Evolutionary conservation across 2,329 filamentous ascomycete species (phyloP), one percentile per base, ranked within the genome.

Genomic region (Trichothecium roseum): DNA sequence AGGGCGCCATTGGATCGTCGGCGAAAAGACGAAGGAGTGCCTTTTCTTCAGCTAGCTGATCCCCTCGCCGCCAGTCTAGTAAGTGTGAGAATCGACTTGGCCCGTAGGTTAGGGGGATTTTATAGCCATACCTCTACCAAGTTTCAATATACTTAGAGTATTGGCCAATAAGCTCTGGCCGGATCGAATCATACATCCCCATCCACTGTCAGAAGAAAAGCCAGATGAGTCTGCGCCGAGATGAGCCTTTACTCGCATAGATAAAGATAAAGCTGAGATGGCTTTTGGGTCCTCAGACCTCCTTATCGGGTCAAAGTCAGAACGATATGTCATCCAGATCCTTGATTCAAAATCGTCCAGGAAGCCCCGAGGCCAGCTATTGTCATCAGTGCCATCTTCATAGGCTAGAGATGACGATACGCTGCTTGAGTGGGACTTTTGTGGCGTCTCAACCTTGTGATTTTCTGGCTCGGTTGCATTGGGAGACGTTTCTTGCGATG

Each of bases 121-220:
- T 27, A n/a, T 17, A 17, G 35, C 34, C 60, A 43, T 68, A 87
- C 84, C 82, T 71, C 91, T 77, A 15, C 91, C 89, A 16, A 95
- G 63, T 28, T 72, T 68, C 32, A 88, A 63, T 37, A 83, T 70
- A 14, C 76, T 62, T 48, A 96, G 67, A 2, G 89, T 72, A 57
- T 96, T 98, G 30, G 89, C 89, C 29, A 98, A 66, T 18, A 98
- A 68, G 50, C 85, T 89, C 63, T 98, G 91, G 4, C 91, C 91
- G 5, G 89, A 95, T 40, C 91, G 72, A 48, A 98, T 96, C 91
- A 98, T 98, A 53, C 91, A 98, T 0, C 91, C 91, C 87, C 93
- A 98, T 35, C 91, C 91, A 8, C 85, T 88, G 55, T 98, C 91
- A 2, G 86, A 89, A 9, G 85, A 83, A 59, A 96, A 98, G 4